Conservation (phyloP, 2,329 filamentous ascomycete genomes). For the Hymenoscyphus scutula region DNA sequence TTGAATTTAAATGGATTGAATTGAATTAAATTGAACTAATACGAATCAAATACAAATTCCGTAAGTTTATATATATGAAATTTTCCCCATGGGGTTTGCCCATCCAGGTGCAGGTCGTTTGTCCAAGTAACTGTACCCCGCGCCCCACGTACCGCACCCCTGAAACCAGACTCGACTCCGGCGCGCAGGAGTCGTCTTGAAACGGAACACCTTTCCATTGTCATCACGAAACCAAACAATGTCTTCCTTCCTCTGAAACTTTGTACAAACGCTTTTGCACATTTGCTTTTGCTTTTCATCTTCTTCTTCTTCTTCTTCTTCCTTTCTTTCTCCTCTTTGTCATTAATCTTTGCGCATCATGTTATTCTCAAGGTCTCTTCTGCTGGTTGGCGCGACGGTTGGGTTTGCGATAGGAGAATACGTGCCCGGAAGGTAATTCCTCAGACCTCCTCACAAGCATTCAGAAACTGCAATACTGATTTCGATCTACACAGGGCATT, state of each 20-base stretch:
- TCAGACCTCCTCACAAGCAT: neutral
- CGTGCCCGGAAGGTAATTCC: neutral
- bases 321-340: neutral
- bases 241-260: neutral
- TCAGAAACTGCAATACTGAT: neutral
- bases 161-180: no score
- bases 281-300: neutral
- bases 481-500: slow-evolving; percentile 43
- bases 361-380: neutral
- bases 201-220: neutral
- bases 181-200: neutral
- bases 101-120: no score
- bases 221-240: neutral
- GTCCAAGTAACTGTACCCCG: no score
- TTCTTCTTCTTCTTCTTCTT: neutral
- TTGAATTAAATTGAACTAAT: no score
- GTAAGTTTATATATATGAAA: no score
- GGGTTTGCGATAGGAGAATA: neutral
- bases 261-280: neutral
- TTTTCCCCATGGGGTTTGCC: no score
- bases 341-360: neutral
- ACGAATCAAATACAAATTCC: no score
- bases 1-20: no score
- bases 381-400: neutral
- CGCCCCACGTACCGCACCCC: no score